Evolutionary conservation across 2,329 filamentous ascomycete species (phyloP), one percentile per base, ranked within the genome.

Genomic region (Penicillium thymicola): DNA sequence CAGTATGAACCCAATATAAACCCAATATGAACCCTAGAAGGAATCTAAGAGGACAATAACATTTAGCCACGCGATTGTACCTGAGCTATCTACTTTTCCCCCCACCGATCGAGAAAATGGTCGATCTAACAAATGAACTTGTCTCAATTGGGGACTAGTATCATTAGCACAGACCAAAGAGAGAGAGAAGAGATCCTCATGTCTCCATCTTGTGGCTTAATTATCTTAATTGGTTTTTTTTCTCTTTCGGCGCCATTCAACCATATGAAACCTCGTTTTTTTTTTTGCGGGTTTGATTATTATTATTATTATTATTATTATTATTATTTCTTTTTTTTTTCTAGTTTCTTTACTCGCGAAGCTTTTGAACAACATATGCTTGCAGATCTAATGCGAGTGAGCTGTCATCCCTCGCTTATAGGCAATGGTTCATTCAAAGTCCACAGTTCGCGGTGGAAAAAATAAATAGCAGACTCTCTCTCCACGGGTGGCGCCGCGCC

Each of bases 51-150:
- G 32, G 49, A 36, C 16, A 38, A 30, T 34, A 28, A 18, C 9
- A 34, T 32, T 21, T 18, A 25, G 42, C 61, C 58, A 62, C 61
- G 61, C 59, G 62, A 60, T 49, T 43, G 59, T 49, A 50, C 43
- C 32, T 28, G 57, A 53, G 38, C 46, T 55, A 59, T 52, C 56
- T 55, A 54, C 28, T 43, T 43, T 44, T 32, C 23, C 53, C 45
- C 55, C 63, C 61, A 59, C 63, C 51, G 63, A 65, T 65, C 59
- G 59, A 51, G 51, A 51, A 43, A 48, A 36, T 52, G 44, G 57
- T 50, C 51, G 61, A 64, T 65, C 58, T 48, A 61, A 52, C 55
- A 58, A 50, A 59, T 60, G 52, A 52, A 48, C 58, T 62, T 43
- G 23, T 3, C 59, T 60, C 54, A 47, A 51, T 56, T 62, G 21